Percentiles rank a stretch among this genome's conserved stretches.
Evolutionary conservation across 2,329 filamentous ascomycete genomes (phyloP).

Genomic region (Colletotrichum higginsianum): DNA sequence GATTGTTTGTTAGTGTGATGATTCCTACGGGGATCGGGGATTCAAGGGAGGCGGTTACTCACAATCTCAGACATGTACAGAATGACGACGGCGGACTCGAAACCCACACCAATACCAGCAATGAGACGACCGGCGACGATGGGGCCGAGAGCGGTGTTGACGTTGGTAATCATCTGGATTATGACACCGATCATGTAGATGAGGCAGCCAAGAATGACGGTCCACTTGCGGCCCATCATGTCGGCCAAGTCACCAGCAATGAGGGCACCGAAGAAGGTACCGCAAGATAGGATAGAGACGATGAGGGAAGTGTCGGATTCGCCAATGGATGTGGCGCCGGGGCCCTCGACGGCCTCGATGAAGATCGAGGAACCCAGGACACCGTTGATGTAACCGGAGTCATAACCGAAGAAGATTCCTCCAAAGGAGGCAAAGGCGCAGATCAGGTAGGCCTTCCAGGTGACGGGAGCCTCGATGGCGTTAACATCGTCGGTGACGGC

Average conservation of each 20-base stretch:
- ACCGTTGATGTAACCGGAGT: constrained; percentile 82
- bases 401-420: constrained; percentile 85
- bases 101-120: constrained; percentile 84
- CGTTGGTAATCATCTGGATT: constrained; percentile 73
- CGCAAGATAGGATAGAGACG: constrained; percentile 82
- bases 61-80: constrained; percentile 90
- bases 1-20: constrained; percentile 39
- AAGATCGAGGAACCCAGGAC: constrained; percentile 69
- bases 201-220: constrained; percentile 78
- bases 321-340: constrained; percentile 51
- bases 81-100: constrained; percentile 85
- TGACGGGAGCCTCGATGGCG: constrained; percentile 78
- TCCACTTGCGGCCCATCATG: constrained; percentile 79
- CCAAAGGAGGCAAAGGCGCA: constrained; percentile 81
- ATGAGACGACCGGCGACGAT: constrained; percentile 82
- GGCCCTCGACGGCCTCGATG: constrained; percentile 65
- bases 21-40: not conserved
- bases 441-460: constrained; percentile 77
- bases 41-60: constrained; percentile 47
- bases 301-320: constrained; percentile 69
- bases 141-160: constrained; percentile 66
- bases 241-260: constrained; percentile 85
- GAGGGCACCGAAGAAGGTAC: constrained; percentile 84
- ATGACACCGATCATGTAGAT: constrained; percentile 80
- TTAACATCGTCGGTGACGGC: constrained; percentile 66